Evolutionary conservation across 768 basidiomycete species (phyloP).

Genomic region (Suillus bovinus): DNA sequence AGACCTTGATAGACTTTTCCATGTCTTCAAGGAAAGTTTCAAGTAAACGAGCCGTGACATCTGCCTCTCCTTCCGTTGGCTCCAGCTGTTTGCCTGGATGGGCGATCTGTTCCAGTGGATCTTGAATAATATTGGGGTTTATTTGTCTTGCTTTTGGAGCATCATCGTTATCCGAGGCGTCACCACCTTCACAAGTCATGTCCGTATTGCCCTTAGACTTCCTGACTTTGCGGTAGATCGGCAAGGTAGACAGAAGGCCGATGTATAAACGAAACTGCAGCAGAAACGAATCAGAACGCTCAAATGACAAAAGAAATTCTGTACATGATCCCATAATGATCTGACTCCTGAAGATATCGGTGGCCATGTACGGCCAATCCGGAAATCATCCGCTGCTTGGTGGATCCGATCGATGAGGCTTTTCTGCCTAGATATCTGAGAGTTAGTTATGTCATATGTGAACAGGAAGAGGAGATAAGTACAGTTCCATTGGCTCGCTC

Average conservation of each 20-base stretch:
- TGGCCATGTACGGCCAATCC: constrained; percentile 32
- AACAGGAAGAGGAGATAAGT: constrained; percentile 21
- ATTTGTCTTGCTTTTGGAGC: constrained; percentile 22
- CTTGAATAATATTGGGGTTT: constrained; percentile 27
- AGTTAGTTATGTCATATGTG: neutral
- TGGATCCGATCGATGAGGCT: constrained; percentile 24
- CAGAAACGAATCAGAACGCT: constrained; percentile 4
- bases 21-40: constrained; percentile 61
- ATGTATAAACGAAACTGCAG: constrained; percentile 34
- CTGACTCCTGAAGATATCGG: constrained; percentile 30
- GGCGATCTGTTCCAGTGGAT: constrained; percentile 28
- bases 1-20: constrained; percentile 58
- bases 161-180: constrained; percentile 29
- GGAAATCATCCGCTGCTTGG: constrained; percentile 32
- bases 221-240: constrained; percentile 31
- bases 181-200: constrained; percentile 21
- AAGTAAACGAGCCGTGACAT: constrained; percentile 29
- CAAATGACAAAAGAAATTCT: neutral
- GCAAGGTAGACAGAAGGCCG: constrained; percentile 30
- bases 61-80: constrained; percentile 17
- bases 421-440: constrained; percentile 7
- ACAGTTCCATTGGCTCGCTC: constrained; percentile 30
- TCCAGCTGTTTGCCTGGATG: constrained; percentile 32
- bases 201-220: constrained; percentile 31
- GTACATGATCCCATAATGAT: constrained; percentile 32